Evolutionary conservation across 1,284 basidiomycete genomes (phyloP), one percentile per base, ranked within the genome.

Genomic region (Veloboletus limbatus): DNA sequence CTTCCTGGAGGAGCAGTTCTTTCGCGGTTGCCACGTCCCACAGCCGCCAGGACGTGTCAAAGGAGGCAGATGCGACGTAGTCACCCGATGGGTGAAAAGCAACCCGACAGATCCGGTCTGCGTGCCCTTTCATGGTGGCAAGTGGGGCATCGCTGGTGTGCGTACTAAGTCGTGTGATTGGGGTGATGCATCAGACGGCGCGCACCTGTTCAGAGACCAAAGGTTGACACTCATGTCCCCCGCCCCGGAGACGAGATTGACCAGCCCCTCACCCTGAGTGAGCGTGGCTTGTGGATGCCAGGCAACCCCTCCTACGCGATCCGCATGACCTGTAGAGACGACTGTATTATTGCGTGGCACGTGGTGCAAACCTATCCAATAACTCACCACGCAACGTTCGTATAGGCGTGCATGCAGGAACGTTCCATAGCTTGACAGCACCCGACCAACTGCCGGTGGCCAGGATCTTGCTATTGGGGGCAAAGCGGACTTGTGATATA

Each of bases 361-460:
- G 37, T 14, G 30, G 16, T 38, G 5, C 33, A 18, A 32, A 20
- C 6, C 1, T 8, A 17, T 41, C 31, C n/a, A 14, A 31, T 31
- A 17, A 49, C 74, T 40, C 33, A 86, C 88, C 90, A 67, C 85
- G 74, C 43, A 92, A 67, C 18, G 88, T 81, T 27, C 77, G 75
- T 39, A 90, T 77, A 37, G 83, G 78, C 47, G 88, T 92, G 62
- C 92, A 91, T 20, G 85, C 80, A 9, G 97, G 97, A 11, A 99
- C 81, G 57, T 92, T 88, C 97, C 97, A 99, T 10, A 99, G 63
- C 70, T 95, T 97, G 25, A 95, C 83, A 33, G 84, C 84, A 20
- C 97, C 97, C 10, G 94, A 92, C 97, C 97, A 99, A 56, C 91
- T 92, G 4, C 88, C 93, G 0, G 96, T 97, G 1, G 93, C 90